phyloP scores from a whole-genome alignment of 169 alveolate species.

The Eimeria zaria region DNA sequence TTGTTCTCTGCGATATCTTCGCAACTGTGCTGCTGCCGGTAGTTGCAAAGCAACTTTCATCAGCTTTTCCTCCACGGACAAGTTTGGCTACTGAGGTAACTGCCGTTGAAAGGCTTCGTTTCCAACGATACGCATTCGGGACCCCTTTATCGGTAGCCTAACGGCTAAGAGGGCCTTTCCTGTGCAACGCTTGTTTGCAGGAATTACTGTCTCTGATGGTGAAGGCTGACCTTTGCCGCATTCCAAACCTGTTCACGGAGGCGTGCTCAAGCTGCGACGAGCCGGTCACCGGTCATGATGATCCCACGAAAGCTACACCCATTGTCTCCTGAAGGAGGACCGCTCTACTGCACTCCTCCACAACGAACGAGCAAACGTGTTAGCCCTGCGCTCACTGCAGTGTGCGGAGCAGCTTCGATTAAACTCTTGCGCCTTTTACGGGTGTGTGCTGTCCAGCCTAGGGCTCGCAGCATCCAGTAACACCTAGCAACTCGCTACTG shows the following conservation, averaged over 20 bases:
- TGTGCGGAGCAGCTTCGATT: neutral
- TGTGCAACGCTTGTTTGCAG: neutral
- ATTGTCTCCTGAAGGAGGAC: neutral
- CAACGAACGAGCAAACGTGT: neutral
- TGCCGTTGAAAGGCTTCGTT: neutral
- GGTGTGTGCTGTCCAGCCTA: neutral
- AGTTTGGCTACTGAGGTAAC: conserved; percentile 1
- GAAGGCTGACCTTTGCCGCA: conserved; percentile 30
- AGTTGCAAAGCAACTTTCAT: conserved; percentile 25
- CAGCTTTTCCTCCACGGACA: neutral
- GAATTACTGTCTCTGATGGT: conserved; percentile 3
- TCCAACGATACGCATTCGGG: neutral
- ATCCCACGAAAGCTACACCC: neutral
- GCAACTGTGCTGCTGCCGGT: conserved; percentile 25
- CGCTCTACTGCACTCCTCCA: neutral
- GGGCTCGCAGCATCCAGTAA: neutral
- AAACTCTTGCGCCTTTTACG: neutral
- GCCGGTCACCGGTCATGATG: neutral
- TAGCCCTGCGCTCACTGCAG: neutral
- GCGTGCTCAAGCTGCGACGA: neutral
- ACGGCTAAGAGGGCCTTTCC: neutral
- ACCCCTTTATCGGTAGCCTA: neutral
- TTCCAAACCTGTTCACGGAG: conserved; percentile 3
- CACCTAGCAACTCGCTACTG: neutral
- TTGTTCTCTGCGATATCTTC: conserved; percentile 66